Conservation (phyloP, 73 alveolate species). For the Paramecium tetraurelia region DNA sequence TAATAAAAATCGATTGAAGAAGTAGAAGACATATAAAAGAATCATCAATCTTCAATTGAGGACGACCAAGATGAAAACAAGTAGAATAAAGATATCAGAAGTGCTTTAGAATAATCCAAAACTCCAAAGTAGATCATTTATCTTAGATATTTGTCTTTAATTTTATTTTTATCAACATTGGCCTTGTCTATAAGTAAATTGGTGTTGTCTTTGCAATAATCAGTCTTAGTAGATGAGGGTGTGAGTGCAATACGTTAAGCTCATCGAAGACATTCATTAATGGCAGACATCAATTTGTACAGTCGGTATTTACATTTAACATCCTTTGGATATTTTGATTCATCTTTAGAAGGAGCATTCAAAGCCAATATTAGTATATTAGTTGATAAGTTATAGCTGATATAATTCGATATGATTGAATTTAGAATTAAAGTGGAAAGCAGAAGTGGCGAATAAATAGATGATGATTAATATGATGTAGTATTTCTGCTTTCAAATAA, state of each 20-base stretch:
- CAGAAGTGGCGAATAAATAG: slow-evolving; percentile 25
- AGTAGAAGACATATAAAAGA: neutral
- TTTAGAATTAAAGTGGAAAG: neutral
- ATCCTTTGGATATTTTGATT: neutral
- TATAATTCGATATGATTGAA: slow-evolving; percentile 30
- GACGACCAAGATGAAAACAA: slow-evolving; percentile 46
- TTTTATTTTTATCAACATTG: neutral
- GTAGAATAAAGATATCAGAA: slow-evolving; percentile 44
- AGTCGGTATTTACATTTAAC: neutral
- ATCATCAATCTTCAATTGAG: neutral
- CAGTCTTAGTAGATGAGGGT: slow-evolving; percentile 31
- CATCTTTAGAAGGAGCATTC: neutral
- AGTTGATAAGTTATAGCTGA: neutral
- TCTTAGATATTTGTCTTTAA: neutral
- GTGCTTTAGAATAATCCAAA: slow-evolving; percentile 16
- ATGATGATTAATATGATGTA: neutral
- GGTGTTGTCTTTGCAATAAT: neutral
- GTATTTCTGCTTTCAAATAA: neutral
- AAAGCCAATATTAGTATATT: neutral
- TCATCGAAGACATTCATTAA: neutral
- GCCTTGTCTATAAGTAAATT: slow-evolving; percentile 39
- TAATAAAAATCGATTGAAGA: neutral
- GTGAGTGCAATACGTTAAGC: slow-evolving; percentile 44
- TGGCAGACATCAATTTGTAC: slow-evolving; percentile 57
- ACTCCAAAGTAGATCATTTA: slow-evolving; percentile 43